These are phyloP conservation scores for Euphrasia arctica DNA, from an alignment of 305 asterid genomes.

Conservation along the genomic window DNA sequence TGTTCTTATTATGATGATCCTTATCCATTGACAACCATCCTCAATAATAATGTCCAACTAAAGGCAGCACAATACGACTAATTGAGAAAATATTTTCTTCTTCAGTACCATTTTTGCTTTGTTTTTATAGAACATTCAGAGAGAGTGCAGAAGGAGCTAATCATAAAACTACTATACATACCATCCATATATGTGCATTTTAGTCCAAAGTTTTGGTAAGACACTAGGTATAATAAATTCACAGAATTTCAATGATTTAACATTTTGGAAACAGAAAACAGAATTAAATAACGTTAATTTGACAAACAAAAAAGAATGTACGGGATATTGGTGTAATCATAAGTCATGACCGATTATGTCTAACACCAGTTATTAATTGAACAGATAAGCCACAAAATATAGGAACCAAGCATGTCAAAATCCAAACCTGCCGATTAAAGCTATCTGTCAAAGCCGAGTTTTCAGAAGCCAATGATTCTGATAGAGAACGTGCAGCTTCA, in stretches of 20 bases:
- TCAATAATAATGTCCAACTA: constrained; percentile 10
- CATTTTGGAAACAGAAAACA: constrained; percentile 2
- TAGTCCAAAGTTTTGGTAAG: background rate
- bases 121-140: background rate
- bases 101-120: background rate
- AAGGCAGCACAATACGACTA: constrained; percentile 1
- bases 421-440: constrained; percentile 82
- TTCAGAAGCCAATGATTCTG: constrained; percentile 96
- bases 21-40: background rate
- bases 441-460: constrained; percentile 90
- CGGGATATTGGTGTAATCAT: background rate
- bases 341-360: constrained; percentile 11
- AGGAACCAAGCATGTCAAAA: constrained; percentile 21
- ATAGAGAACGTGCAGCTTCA: constrained; percentile 83
- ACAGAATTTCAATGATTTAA: constrained; percentile 13
- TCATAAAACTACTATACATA: background rate
- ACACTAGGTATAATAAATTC: constrained; percentile 6
- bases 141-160: constrained; percentile 1
- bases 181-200: constrained; percentile 9
- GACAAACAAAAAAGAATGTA: constrained; percentile 7
- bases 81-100: background rate
- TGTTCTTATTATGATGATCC: background rate
- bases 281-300: constrained; percentile 1
- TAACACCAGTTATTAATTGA: constrained; percentile 16
- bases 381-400: constrained; percentile 2